These are phyloP conservation scores for Botryotinia calthae DNA, from an alignment of 2,329 filamentous ascomycete species.

Conservation along the genomic window DNA sequence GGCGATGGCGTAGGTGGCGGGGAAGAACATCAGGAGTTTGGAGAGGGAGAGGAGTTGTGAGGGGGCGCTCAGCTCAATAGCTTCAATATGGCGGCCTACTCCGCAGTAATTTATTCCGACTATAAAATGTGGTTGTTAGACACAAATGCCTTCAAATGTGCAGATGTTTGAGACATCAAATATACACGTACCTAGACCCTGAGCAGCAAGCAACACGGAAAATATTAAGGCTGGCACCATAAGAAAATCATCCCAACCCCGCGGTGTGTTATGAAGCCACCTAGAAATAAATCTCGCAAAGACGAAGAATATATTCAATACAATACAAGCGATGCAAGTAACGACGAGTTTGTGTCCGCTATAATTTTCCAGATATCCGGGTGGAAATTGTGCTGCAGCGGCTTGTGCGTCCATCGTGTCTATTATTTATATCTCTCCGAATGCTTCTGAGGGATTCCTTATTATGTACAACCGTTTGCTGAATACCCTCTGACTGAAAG, in stretches of 20 bases:
- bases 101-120: slow-evolving; percentile 20
- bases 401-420: slow-evolving; percentile 15
- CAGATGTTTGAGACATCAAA: not conserved
- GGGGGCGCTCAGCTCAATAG: not conserved
- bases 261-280: slow-evolving; percentile 15
- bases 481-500: not conserved
- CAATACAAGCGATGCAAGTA: slow-evolving; percentile 7
- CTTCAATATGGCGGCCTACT: slow-evolving; percentile 17
- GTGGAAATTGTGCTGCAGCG: not conserved
- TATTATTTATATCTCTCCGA: not conserved
- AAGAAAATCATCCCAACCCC: slow-evolving; percentile 21
- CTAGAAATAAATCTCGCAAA: slow-evolving; percentile 9
- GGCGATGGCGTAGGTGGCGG: slow-evolving; percentile 17
- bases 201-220: slow-evolving; percentile 10
- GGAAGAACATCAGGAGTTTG: slow-evolving; percentile 18
- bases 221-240: slow-evolving; percentile 18
- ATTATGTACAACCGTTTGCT: not conserved
- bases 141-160: not conserved
- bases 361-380: slow-evolving; percentile 15
- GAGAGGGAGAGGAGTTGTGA: not conserved
- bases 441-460: not conserved
- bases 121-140: not conserved
- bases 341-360: slow-evolving; percentile 15
- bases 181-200: slow-evolving; percentile 14
- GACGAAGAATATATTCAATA: slow-evolving; percentile 12